Percentiles rank a stretch among this genome's conserved stretches.
phyloP scores from a whole-genome alignment of 2,329 filamentous ascomycete genomes.

The Paraphoma chrysanthemicola region DNA sequence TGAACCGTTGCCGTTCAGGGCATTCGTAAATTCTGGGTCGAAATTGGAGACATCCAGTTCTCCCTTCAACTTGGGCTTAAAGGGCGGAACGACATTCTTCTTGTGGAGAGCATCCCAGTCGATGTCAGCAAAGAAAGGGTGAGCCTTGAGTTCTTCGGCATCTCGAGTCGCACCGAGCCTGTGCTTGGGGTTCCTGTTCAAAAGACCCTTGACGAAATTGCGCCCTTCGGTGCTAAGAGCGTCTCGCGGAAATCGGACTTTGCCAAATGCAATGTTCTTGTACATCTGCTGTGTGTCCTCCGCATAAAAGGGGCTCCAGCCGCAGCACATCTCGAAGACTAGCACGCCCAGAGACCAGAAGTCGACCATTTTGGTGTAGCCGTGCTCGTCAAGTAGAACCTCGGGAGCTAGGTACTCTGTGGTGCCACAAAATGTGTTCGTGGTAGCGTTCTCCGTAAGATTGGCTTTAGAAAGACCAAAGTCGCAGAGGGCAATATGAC shows the following conservation, averaged over 20 bases:
- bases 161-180: constrained; percentile 89
- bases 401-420: constrained; percentile 97
- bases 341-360: constrained; percentile 98
- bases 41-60: constrained; percentile 98
- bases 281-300: constrained; percentile 99
- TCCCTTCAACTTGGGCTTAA: constrained; percentile 96
- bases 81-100: constrained; percentile 93
- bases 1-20: constrained; percentile 82
- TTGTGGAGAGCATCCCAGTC: constrained; percentile 88
- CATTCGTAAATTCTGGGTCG: constrained; percentile 97
- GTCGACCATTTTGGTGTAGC: constrained; percentile 99
- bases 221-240: constrained; percentile 92
- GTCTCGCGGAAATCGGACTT: constrained; percentile 94
- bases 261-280: constrained; percentile 99
- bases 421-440: constrained; percentile 98
- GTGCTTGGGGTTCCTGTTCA: constrained; percentile 97
- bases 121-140: constrained; percentile 93
- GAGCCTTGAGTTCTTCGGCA: constrained; percentile 90
- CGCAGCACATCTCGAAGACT: constrained; percentile 99
- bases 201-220: constrained; percentile 96
- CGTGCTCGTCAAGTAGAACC: constrained; percentile 92
- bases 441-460: constrained; percentile 94
- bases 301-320: constrained; percentile 98
- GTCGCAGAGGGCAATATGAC: constrained; percentile 96
- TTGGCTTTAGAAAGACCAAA: constrained; percentile 98